Conservation (phyloP, 768 basidiomycete species). For the Galerina marginata region DNA sequence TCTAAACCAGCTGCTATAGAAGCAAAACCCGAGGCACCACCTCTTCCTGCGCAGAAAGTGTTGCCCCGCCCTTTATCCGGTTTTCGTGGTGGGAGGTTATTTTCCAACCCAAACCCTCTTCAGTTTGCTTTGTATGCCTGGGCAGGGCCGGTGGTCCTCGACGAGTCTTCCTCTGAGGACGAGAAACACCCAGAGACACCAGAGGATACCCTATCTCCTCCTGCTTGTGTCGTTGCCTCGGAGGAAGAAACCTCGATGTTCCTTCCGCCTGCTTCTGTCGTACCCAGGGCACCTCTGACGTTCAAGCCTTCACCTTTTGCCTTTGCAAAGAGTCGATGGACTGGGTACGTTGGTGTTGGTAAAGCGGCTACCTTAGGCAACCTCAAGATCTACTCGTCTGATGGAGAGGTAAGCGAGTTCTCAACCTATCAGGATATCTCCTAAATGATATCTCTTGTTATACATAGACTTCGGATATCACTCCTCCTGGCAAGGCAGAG, state of each 20-base stretch:
- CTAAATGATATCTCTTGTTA: neutral
- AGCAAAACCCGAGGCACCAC: constrained; percentile 7
- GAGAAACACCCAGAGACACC: constrained; percentile 63
- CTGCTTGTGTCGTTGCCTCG: constrained; percentile 34
- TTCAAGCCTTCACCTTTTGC: constrained; percentile 69
- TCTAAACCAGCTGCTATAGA: constrained; percentile 1
- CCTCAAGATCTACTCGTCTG: constrained; percentile 9
- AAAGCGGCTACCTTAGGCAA: neutral
- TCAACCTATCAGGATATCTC: neutral
- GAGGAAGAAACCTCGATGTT: constrained; percentile 25
- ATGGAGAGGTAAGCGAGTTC: constrained; percentile 28
- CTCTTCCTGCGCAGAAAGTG: constrained; percentile 34
- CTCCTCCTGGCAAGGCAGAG: constrained; percentile 13
- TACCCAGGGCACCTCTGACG: constrained; percentile 48
- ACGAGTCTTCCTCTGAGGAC: constrained; percentile 54
- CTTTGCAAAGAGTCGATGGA: constrained; percentile 69
- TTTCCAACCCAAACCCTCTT: constrained; percentile 65
- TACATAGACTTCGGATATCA: constrained; percentile 1
- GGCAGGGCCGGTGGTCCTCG: constrained; percentile 50
- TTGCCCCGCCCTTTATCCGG: constrained; percentile 45
- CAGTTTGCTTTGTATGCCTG: constrained; percentile 64
- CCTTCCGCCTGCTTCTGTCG: constrained; percentile 23
- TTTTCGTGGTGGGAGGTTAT: constrained; percentile 52
- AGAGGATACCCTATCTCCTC: constrained; percentile 54
- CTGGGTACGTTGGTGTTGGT: neutral